phyloP scores from a whole-genome alignment of 2,329 filamentous ascomycete species.

The Stylonectria norvegica region DNA sequence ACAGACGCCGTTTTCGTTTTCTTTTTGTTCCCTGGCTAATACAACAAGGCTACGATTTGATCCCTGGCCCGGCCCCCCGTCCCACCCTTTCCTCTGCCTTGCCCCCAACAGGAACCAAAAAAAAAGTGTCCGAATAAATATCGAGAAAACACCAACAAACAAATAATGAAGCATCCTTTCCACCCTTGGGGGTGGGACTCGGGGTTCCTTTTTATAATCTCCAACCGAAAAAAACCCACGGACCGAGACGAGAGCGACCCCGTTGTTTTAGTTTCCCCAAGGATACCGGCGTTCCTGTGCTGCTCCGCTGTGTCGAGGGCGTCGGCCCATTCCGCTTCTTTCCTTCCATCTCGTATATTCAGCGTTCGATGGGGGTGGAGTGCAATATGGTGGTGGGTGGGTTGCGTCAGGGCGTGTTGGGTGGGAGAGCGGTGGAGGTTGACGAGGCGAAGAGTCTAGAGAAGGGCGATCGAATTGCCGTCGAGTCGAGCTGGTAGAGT shows the following conservation, averaged over 20 bases:
- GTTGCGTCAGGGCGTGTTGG: slow-evolving; percentile 16
- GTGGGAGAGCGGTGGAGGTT: slow-evolving; percentile 5
- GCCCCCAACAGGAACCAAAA: slow-evolving; percentile 26
- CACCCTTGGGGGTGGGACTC: not conserved
- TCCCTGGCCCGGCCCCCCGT: slow-evolving; percentile 16
- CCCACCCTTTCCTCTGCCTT: slow-evolving; percentile 22
- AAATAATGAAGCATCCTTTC: slow-evolving; percentile 16
- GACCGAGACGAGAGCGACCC: too few species aligned
- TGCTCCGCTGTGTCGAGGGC: too few species aligned
- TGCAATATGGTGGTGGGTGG: not conserved
- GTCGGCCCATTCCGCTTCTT: too few species aligned
- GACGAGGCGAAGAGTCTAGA: slow-evolving; percentile 14
- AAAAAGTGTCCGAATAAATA: slow-evolving; percentile 19
- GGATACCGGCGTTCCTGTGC: too few species aligned
- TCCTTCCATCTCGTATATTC: not conserved
- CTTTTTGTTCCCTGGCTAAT: slow-evolving; percentile 19
- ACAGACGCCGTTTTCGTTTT: slow-evolving; percentile 16
- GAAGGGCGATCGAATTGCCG: slow-evolving; percentile 15
- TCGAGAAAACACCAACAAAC: slow-evolving; percentile 25
- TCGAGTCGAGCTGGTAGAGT: not conserved
- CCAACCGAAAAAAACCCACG: too few species aligned
- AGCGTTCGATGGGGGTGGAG: not conserved
- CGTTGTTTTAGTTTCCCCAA: too few species aligned
- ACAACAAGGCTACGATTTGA: slow-evolving; percentile 24
- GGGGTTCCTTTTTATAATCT: too few species aligned